These are phyloP conservation scores for Noccaea bulbosa DNA, from an alignment of 345 rosid species.

Conservation along the genomic window DNA sequence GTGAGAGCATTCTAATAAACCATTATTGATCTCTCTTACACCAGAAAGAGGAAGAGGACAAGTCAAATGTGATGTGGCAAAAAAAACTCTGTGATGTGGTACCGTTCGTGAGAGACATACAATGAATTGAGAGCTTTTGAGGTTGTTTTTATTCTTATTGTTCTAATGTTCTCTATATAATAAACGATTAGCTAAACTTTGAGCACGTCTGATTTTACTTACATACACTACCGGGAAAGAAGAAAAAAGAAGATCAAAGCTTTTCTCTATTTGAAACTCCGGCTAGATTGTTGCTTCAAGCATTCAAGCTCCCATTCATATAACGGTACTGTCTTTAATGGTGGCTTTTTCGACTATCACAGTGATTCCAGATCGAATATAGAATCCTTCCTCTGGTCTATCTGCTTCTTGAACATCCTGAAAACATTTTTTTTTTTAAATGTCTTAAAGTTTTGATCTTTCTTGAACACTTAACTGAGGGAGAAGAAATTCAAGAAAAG, in stretches of 20 bases:
- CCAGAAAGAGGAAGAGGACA: too few species aligned
- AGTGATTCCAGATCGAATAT: slow-evolving; percentile 83
- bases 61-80: too few species aligned
- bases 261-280: slow-evolving; percentile 2
- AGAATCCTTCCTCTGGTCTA: slow-evolving; percentile 77
- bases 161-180: slow-evolving; percentile 8
- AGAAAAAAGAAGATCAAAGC: background rate
- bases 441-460: background rate
- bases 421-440: too few species aligned
- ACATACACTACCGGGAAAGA: slow-evolving; percentile 8
- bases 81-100: too few species aligned
- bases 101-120: too few species aligned
- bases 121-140: too few species aligned
- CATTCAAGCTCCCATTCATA: slow-evolving; percentile 41
- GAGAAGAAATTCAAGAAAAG: slow-evolving; percentile 16
- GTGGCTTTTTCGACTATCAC: slow-evolving; percentile 62
- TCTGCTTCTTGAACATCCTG: slow-evolving; percentile 85
- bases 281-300: slow-evolving; percentile 6
- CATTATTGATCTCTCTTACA: too few species aligned
- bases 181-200: slow-evolving; percentile 18
- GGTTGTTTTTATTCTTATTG: too few species aligned
- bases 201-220: background rate
- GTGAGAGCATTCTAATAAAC: too few species aligned
- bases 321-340: slow-evolving; percentile 69
- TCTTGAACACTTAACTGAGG: background rate